Evolutionary conservation across 306 rosid genomes (phyloP).

Genomic region (Cicer arietinum): DNA sequence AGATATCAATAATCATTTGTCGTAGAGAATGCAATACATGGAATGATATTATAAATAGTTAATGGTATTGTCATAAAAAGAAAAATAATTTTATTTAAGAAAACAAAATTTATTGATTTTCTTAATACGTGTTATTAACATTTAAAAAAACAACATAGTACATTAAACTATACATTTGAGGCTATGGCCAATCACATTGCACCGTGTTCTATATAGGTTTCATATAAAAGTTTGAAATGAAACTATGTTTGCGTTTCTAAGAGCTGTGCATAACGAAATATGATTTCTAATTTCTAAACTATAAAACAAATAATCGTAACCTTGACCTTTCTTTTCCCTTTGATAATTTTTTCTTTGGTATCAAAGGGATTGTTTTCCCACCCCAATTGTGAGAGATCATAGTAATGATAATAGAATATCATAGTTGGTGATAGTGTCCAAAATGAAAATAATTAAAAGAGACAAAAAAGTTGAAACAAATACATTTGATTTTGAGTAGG

Average conservation of each 20-base stretch:
- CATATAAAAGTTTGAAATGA: not conserved
- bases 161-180: constrained; percentile 34
- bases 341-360: not conserved
- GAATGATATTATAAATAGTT: no score
- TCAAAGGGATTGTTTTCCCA: constrained; percentile 33
- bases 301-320: constrained; percentile 29
- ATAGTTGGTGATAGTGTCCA: constrained; percentile 57
- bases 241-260: not conserved
- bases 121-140: no score
- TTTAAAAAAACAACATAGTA: no score
- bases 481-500: constrained; percentile 39
- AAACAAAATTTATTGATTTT: no score
- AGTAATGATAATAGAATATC: constrained; percentile 48
- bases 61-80: no score
- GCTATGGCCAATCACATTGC: constrained; percentile 7
- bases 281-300: constrained; percentile 33
- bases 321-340: constrained; percentile 21
- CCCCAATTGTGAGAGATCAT: constrained; percentile 44
- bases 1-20: no score
- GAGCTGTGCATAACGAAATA: constrained; percentile 42
- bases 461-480: constrained; percentile 57
- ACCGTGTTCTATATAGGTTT: constrained; percentile 10
- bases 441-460: constrained; percentile 57
- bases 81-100: no score
- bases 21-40: no score